A percentile compares a stretch with the other conserved stretches of the same genome.
Evolutionary conservation across 108 stramenopile genomes (phyloP).

Genomic region (Mediolabrus comicus): DNA sequence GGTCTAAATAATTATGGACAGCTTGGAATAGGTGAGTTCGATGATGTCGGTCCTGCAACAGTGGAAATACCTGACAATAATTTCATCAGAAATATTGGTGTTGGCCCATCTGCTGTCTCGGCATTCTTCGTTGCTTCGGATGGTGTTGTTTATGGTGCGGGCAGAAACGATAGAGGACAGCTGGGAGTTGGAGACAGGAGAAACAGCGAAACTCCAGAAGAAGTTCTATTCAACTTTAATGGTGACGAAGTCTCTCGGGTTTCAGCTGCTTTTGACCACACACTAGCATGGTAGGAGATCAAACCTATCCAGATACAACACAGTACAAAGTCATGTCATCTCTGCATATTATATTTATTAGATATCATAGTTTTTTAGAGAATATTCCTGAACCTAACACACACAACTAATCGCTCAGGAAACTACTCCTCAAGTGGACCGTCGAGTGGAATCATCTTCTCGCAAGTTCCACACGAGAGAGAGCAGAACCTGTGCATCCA

Average conservation of each 20-base stretch:
- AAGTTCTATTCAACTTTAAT: conserved; percentile 4
- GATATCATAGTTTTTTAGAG: too few species aligned
- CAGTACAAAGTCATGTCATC: too few species aligned
- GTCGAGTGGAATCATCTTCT: background rate
- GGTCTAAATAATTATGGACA: conserved; percentile 34
- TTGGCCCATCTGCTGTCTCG: conserved; percentile 25
- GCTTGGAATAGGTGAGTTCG: conserved; percentile 25
- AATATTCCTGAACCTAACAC: too few species aligned
- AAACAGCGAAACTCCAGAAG: conserved; percentile 5
- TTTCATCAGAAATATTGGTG: conserved; percentile 7
- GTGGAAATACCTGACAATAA: conserved; percentile 2
- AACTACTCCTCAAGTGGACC: too few species aligned
- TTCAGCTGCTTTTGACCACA: background rate
- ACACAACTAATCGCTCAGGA: too few species aligned
- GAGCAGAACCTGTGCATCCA: conserved; percentile 11
- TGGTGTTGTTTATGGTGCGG: conserved; percentile 20
- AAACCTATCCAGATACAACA: too few species aligned
- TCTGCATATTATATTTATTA: too few species aligned
- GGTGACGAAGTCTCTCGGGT: background rate
- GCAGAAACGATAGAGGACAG: conserved; percentile 25
- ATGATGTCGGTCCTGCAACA: conserved; percentile 4
- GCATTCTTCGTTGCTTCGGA: conserved; percentile 19
- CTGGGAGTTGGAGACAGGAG: conserved; percentile 25
- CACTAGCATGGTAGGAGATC: background rate
- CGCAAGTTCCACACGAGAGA: conserved; percentile 3